Conservation (phyloP, 1,139 yeast genomes). For the Saccharomyces hybrid region DNA sequence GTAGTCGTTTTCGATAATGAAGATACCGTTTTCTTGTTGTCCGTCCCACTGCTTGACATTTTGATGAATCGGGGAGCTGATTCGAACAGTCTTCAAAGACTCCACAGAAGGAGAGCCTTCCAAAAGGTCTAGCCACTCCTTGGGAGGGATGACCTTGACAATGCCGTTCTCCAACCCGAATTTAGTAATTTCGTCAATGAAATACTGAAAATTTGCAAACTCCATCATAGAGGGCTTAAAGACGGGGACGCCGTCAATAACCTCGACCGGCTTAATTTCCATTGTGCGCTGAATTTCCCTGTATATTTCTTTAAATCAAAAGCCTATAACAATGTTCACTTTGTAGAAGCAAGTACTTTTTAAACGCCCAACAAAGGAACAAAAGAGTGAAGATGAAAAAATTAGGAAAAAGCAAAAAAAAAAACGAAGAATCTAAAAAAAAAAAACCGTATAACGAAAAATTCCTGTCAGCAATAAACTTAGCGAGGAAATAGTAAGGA, state of each 20-base stretch:
- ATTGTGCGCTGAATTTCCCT: conserved; percentile 3
- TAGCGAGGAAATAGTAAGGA: neutral
- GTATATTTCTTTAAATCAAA: neutral
- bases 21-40: neutral
- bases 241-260: conserved; percentile 48
- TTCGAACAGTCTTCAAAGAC: conserved; percentile 31
- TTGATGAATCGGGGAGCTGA: conserved; percentile 67
- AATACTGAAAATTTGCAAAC: conserved; percentile 58
- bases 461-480: neutral
- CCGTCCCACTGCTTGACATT: conserved; percentile 61
- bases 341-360: neutral
- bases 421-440: neutral
- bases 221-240: conserved; percentile 51
- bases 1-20: neutral
- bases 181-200: conserved; percentile 53
- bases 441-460: neutral
- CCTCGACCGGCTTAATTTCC: conserved; percentile 34
- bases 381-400: neutral
- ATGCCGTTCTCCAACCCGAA: conserved; percentile 75
- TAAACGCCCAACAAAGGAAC: neutral
- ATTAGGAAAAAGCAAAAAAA: neutral
- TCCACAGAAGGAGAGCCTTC: conserved; percentile 15
- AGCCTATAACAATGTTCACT: neutral
- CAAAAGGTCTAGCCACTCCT: conserved; percentile 45
- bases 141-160: conserved; percentile 69